These are phyloP conservation scores for Daldinia sp. DNA, from an alignment of 2,329 filamentous ascomycete species.

Conservation along the genomic window DNA sequence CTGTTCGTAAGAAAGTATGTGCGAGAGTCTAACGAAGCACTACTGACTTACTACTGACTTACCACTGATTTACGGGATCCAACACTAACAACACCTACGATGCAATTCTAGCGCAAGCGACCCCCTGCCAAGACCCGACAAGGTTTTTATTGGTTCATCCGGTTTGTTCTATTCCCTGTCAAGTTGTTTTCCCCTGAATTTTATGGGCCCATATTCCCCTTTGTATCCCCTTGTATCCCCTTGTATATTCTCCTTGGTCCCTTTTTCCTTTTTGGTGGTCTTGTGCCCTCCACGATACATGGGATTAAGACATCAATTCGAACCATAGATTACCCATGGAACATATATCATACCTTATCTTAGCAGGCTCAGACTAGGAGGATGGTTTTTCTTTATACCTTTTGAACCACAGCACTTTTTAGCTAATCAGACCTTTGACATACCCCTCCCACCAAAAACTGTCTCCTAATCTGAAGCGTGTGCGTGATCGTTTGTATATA, in stretches of 20 bases:
- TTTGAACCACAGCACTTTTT: no score
- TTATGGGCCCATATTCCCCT: constrained; percentile 18
- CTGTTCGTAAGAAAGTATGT: neutral
- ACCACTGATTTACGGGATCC: no score
- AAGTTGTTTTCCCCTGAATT: constrained; percentile 30
- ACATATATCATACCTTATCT: no score
- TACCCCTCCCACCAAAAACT: no score
- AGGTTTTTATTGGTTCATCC: no score
- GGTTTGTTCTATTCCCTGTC: constrained; percentile 14
- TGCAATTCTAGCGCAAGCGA: constrained; percentile 4
- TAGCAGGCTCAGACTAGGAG: no score
- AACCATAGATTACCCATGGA: constrained; percentile 13
- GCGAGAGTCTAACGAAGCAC: constrained; percentile 7
- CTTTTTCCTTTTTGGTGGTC: neutral
- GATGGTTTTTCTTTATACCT: no score
- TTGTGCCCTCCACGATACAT: neutral
- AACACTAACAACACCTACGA: neutral
- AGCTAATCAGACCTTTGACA: no score
- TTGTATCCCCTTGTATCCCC: neutral
- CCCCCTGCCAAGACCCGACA: constrained; percentile 31
- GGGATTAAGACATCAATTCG: neutral
- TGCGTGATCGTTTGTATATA: no score
- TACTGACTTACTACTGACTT: no score
- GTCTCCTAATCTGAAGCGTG: no score
- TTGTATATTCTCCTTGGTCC: constrained; percentile 1